A percentile compares a stretch with the other conserved stretches of the same genome.
phyloP scores from a whole-genome alignment of 768 basidiomycete genomes.

The Flagelloscypha sp. region DNA sequence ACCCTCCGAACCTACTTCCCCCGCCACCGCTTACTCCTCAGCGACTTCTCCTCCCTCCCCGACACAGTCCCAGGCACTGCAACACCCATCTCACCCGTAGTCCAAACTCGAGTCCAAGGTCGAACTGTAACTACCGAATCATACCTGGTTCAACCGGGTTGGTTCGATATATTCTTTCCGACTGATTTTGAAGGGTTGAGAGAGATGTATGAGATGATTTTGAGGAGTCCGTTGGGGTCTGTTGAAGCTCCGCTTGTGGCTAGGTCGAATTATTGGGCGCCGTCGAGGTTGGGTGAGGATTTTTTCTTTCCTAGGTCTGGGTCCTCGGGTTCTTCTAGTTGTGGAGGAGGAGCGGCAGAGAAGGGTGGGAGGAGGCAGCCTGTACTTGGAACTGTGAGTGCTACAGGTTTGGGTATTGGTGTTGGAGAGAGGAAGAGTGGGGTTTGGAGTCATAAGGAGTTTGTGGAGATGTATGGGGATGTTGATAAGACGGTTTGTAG shows the following conservation, averaged over 20 bases:
- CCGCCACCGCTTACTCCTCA: slow-evolving; percentile 85
- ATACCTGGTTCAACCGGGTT: slow-evolving; percentile 87
- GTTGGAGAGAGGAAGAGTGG: slow-evolving; percentile 74
- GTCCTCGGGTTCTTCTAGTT: too few species aligned
- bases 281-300: slow-evolving; percentile 45
- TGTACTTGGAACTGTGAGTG: slow-evolving; percentile 61
- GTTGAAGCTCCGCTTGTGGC: slow-evolving; percentile 23
- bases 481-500: slow-evolving; percentile 57
- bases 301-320: too few species aligned
- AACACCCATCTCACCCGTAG: slow-evolving; percentile 92
- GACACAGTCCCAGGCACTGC: slow-evolving; percentile 71
- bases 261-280: slow-evolving; percentile 39
- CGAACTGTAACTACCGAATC: slow-evolving; percentile 85
- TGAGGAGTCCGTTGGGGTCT: slow-evolving; percentile 44
- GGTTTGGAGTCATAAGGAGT: slow-evolving; percentile 85
- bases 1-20: slow-evolving; percentile 81
- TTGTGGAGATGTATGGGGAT: slow-evolving; percentile 80
- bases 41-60: slow-evolving; percentile 85
- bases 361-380: slow-evolving; percentile 47
- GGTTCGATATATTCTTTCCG: slow-evolving; percentile 98
- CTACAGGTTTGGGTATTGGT: slow-evolving; percentile 70
- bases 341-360: too few species aligned
- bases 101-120: slow-evolving; percentile 85
- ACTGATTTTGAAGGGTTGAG: slow-evolving; percentile 78
- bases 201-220: slow-evolving; percentile 84